Evolutionary conservation across 192 early-diverging fungal species (phyloP), one percentile per base, ranked within the genome.

Genomic region (Mortierella alpina): DNA sequence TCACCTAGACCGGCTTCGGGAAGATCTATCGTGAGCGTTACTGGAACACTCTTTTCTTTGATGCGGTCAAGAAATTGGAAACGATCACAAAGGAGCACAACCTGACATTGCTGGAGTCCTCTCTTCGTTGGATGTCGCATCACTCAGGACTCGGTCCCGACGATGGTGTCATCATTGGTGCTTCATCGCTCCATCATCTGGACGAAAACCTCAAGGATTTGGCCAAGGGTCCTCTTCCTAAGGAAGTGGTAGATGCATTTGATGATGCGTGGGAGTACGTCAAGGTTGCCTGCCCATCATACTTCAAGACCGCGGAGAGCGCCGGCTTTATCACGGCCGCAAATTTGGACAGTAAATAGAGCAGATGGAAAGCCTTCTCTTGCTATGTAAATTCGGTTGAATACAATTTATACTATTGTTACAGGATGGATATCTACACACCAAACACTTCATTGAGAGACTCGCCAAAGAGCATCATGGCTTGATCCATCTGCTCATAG

Each of bases 251-350:
- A 9, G 63, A 65, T 40, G 88, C 85, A 7, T 86, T 91, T n/a
- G 90, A 91, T 57, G 83, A 82, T n/a, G 87, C 85, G 1, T 92
- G 90, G 88, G 58, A 80, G 18, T 45, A 69, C 13, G 88, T 84
- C 41, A 86, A 84, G 72, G 57, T 73, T 15, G 64, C 61, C 14
- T 69, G 57, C 39, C 50, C 80, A 6, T 50, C 67, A 0, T 87
- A 87, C 62, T 85, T 80, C 72, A 78, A 78, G 50, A n/a, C 64
- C 12, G 31, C 31, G 31, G 31, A 31, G 31, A 31, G 31, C 31
- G 31, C 31, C 31, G 31, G 31, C 31, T 31, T 3, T 3, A 31
- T 31, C 31, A 31, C 31, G 31, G 31, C 31, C 31, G 31, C 31
- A 31, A 31, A 31, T 31, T 31, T 31, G 31, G 31, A 31, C 31